A percentile compares a stretch with the other conserved stretches of the same genome.
phyloP scores from a whole-genome alignment of 1,139 yeast genomes.

The Nakaseomyces sp. region DNA sequence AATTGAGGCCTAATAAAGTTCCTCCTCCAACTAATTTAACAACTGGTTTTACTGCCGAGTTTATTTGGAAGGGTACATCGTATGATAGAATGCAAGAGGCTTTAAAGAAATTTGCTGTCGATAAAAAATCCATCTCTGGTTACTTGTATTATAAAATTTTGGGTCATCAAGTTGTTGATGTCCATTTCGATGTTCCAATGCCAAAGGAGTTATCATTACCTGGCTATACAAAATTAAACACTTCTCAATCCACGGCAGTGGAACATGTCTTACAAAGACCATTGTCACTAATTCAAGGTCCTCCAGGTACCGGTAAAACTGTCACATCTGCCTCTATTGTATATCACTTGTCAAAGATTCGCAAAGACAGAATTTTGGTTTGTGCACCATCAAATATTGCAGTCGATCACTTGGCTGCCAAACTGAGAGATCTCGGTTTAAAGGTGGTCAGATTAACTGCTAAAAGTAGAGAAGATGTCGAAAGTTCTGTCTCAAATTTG shows the following conservation, averaged over 20 bases:
- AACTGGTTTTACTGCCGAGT: constrained; percentile 73
- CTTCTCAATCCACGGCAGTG: constrained; percentile 75
- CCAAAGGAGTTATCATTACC: constrained; percentile 61
- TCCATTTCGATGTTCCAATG: constrained; percentile 49
- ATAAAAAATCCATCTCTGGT: constrained; percentile 64
- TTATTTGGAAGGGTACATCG: constrained; percentile 83
- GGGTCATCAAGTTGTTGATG: constrained; percentile 69
- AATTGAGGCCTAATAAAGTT: constrained; percentile 39
- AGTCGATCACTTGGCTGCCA: constrained; percentile 79
- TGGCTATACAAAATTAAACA: constrained; percentile 59
- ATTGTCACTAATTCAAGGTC: constrained; percentile 84
- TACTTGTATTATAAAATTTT: constrained; percentile 70
- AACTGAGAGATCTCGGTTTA: constrained; percentile 57
- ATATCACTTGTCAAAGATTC: constrained; percentile 58
- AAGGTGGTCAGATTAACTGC: constrained; percentile 74
- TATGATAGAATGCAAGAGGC: constrained; percentile 82
- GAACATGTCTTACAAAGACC: constrained; percentile 64
- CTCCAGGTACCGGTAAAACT: constrained; percentile 92
- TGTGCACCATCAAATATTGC: constrained; percentile 97
- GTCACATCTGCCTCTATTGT: constrained; percentile 88
- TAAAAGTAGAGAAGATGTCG: constrained; percentile 73
- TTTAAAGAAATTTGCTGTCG: constrained; percentile 60
- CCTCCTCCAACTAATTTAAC: constrained; percentile 44
- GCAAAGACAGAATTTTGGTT: constrained; percentile 57
- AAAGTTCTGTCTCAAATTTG: constrained; percentile 46